Conservation (phyloP, 2,329 filamentous ascomycete genomes). For the Exophiala xenobiotica region DNA sequence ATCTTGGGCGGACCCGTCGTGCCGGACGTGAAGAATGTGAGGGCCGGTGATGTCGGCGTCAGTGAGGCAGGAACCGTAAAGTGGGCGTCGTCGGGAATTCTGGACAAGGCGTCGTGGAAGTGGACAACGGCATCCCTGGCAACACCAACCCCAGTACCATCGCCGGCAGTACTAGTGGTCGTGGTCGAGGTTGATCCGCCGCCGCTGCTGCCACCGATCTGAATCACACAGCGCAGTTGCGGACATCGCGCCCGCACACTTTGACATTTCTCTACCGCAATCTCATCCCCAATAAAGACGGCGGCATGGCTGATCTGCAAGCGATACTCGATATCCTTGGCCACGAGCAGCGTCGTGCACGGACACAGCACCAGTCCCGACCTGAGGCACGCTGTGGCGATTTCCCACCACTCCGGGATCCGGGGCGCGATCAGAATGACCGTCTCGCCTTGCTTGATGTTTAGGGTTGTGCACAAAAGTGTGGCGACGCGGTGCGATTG, state of each 20-base stretch:
- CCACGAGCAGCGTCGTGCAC: constrained; percentile 40
- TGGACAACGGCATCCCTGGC: constrained; percentile 28
- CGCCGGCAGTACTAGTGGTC: neutral
- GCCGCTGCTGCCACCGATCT: constrained; percentile 28
- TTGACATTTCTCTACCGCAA: constrained; percentile 38
- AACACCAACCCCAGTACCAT: neutral
- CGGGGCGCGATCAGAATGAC: constrained; percentile 40
- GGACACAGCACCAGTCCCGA: constrained; percentile 41
- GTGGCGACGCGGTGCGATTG: constrained; percentile 40
- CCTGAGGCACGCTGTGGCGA: constrained; percentile 39
- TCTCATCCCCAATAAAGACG: constrained; percentile 40
- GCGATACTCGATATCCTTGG: constrained; percentile 43
- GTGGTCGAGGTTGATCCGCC: neutral
- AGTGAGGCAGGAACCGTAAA: constrained; percentile 22
- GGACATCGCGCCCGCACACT: constrained; percentile 35
- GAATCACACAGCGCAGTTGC: constrained; percentile 37
- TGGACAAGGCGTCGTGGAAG: constrained; percentile 31
- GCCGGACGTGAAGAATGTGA: constrained; percentile 44
- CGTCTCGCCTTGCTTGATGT: constrained; percentile 37
- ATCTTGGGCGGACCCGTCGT: constrained; percentile 45
- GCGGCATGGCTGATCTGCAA: constrained; percentile 37
- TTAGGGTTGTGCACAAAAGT: constrained; percentile 36
- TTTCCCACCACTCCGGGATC: constrained; percentile 43
- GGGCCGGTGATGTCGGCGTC: constrained; percentile 34
- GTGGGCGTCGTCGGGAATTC: constrained; percentile 29